Percentiles rank a stretch among this genome's conserved stretches.
These are phyloP conservation scores for Gnomoniopsis sp. DNA, from an alignment of 2,329 filamentous ascomycete genomes.

Conservation along the genomic window DNA sequence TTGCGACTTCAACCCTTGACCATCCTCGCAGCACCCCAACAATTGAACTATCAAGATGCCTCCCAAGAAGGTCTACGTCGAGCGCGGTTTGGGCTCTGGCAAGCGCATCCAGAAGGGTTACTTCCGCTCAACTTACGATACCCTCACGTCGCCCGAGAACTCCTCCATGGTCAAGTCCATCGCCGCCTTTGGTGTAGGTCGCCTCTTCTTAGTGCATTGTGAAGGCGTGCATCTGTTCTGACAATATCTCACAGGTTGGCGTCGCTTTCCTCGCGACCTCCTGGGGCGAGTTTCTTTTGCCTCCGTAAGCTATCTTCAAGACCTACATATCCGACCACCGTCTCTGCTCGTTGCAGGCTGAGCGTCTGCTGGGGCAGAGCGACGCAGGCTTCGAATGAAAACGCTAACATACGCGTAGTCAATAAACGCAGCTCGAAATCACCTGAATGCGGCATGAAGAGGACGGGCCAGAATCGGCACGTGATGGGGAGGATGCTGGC, in stretches of 20 bases:
- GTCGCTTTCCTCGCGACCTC: slow-evolving; percentile 58
- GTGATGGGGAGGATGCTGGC: neutral
- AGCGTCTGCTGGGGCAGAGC: no score
- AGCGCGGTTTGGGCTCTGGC: slow-evolving; percentile 43
- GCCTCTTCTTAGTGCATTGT: neutral
- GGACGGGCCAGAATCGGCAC: neutral
- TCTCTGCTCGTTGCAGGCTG: neutral
- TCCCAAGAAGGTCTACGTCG: slow-evolving; percentile 55
- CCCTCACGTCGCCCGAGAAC: slow-evolving; percentile 61
- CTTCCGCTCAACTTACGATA: slow-evolving; percentile 51
- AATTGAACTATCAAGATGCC: slow-evolving; percentile 47
- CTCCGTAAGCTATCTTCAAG: slow-evolving; percentile 35
- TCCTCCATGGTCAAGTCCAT: slow-evolving; percentile 60
- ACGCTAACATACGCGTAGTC: neutral
- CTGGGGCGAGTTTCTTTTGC: slow-evolving; percentile 56
- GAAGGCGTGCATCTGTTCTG: neutral
- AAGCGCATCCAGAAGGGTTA: slow-evolving; percentile 46
- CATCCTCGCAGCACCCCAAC: slow-evolving; percentile 20
- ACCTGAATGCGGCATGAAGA: neutral
- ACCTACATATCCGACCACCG: neutral
- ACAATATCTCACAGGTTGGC: slow-evolving; percentile 40
- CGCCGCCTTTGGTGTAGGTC: slow-evolving; percentile 55
- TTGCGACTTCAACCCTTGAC: slow-evolving; percentile 14
- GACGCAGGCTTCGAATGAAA: neutral
- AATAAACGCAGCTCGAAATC: neutral